Conservation (phyloP, 176 grass and related monocot genomes). For the Hsuehochloa calcarea region DNA sequence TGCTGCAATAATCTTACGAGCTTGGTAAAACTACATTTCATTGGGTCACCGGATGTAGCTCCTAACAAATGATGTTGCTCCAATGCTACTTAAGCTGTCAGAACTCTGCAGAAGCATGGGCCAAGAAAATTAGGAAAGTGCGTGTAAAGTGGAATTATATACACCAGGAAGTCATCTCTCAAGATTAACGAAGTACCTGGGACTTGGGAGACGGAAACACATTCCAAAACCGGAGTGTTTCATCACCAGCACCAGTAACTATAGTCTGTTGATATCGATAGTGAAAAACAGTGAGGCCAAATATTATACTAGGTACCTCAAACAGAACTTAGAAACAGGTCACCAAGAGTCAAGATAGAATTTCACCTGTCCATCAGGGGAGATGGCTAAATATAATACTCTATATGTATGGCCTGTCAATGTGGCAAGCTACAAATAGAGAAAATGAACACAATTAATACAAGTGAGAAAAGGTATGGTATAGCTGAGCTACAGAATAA, state of each 20-base stretch:
- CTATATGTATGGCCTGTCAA: slow-evolving; percentile 85
- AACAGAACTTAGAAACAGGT: slow-evolving; percentile 1
- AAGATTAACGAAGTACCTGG: slow-evolving; percentile 48
- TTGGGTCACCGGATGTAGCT: slow-evolving; percentile 81
- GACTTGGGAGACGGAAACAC: slow-evolving; percentile 98
- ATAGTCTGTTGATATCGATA: slow-evolving; percentile 65
- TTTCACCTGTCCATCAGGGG: slow-evolving; percentile 91
- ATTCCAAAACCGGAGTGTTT: slow-evolving; percentile 97
- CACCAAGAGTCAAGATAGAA: not conserved
- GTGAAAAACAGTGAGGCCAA: not conserved
- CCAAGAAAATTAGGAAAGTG: not conserved
- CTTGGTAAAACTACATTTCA: not conserved
- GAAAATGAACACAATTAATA: not conserved
- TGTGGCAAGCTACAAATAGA: slow-evolving; percentile 75
- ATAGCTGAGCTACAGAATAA: not conserved
- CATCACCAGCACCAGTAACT: slow-evolving; percentile 94
- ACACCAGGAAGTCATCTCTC: not conserved
- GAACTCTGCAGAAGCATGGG: slow-evolving; percentile 48
- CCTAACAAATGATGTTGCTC: slow-evolving; percentile 81
- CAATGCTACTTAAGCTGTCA: slow-evolving; percentile 83
- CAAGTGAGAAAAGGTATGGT: not conserved
- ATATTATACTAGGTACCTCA: not conserved
- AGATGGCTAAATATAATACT: slow-evolving; percentile 93
- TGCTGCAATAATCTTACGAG: slow-evolving; percentile 23
- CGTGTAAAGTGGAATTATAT: not conserved